phyloP scores from a whole-genome alignment of 2,329 filamentous ascomycete species.

The Clarireedia hainanense region DNA sequence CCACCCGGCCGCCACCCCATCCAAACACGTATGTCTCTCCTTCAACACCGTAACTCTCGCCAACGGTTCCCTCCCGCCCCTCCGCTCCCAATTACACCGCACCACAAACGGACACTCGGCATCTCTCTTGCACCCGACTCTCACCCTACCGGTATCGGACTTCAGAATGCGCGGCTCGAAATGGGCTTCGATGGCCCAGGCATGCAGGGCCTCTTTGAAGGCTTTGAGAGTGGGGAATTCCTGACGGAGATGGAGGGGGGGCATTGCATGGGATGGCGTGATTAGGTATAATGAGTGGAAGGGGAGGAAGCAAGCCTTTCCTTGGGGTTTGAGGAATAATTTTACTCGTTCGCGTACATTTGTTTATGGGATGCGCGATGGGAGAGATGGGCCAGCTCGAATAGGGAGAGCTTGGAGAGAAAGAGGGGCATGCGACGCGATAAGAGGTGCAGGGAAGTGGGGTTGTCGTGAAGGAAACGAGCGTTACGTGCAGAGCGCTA shows the following conservation, averaged over 20 bases:
- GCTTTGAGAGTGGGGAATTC: slow-evolving; percentile 29
- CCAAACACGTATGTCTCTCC: slow-evolving; percentile 27
- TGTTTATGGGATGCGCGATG: background rate
- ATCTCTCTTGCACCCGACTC: slow-evolving; percentile 29
- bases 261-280: slow-evolving; percentile 14
- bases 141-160: slow-evolving; percentile 28
- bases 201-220: slow-evolving; percentile 29
- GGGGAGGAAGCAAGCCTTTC: background rate
- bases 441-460: background rate
- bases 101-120: slow-evolving; percentile 28
- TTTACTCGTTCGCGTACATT: background rate
- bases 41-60: slow-evolving; percentile 27
- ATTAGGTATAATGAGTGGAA: background rate
- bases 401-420: background rate
- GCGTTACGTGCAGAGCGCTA: background rate
- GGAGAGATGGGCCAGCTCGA: background rate
- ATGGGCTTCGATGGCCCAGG: slow-evolving; percentile 30
- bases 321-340: background rate
- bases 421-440: background rate
- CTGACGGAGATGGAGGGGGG: slow-evolving; percentile 27
- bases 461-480: background rate
- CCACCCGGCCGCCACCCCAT: slow-evolving; percentile 16
- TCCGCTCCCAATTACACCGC: slow-evolving; percentile 29
- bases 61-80: slow-evolving; percentile 23
- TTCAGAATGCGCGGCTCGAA: slow-evolving; percentile 30